Base-by-base conservation (phyloP, 2,329 filamentous ascomycete genomes). In the Diaporthe ampelina region DNA sequence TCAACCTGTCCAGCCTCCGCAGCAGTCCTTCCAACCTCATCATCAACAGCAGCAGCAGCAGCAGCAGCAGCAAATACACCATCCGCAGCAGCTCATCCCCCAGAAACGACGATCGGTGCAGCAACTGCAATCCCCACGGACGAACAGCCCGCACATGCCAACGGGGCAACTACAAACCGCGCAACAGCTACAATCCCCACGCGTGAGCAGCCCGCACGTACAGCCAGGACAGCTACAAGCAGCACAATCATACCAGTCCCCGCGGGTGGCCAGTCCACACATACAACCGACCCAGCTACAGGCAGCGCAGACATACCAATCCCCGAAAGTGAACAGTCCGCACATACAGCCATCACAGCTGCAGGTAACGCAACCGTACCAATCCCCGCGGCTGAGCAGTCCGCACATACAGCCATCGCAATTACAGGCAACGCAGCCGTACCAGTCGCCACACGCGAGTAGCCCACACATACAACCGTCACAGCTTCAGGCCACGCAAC, bases 31-130 rank as follows among this genome's bases (percentile, higher is more conserved):
- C 72, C 58, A 59, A 24, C 45, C 73, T 9, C 68, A 72, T 43
- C 81, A 63, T 13, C 59, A 72, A 48, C 81, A 63, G 26, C 68
- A 72, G 45, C 81, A 63, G 13, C 58, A 72, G 13, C 58, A 72
- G 48, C 81, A 63, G 19, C 58, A 72, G 40, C 81, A 81, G 61
- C 80, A 79, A 3, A 79, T 54, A 56, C 61, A 79, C 6, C 79
- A 82, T 71, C 79, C 58, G 45, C 61, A 67, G 56, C 61, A 69
- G 24, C 61, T 45, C 45, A 67, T 67, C 45, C 63, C 63, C 29
- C 63, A 67, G 63, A 67, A 67, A 32, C 24, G 72, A 48, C 65
- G 61, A 8, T 45, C 59, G 1, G 40, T 48, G 58, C 61, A 65
- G 29, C 73, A 75, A 29, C 58, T 57, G 43, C 72, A 67, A 32